phyloP scores from a whole-genome alignment of 1,284 basidiomycete species.

The Ganoderma multipileum region DNA sequence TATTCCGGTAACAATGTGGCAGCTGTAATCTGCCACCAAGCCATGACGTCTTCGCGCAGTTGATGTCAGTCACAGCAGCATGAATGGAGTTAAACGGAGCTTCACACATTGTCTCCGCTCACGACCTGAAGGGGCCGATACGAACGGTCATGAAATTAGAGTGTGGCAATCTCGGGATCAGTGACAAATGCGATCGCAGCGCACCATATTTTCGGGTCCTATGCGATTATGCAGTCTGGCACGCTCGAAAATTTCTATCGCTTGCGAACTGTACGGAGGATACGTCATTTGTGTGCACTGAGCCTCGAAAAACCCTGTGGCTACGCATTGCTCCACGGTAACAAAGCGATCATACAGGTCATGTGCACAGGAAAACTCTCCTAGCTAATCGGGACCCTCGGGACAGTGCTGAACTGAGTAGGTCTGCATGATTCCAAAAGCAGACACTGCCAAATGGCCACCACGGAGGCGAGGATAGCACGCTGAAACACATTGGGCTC shows the following conservation, averaged over 20 bases:
- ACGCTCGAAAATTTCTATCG: not conserved
- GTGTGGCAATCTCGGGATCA: not conserved
- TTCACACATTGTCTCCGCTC: not conserved
- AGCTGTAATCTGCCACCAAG: too few species aligned
- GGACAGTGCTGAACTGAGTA: not conserved
- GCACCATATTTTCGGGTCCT: not conserved
- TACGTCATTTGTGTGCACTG: not conserved
- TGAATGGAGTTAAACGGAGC: not conserved
- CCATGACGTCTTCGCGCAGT: not conserved
- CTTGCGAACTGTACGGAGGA: not conserved
- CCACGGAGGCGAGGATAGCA: not conserved
- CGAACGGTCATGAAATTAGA: not conserved
- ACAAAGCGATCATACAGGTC: not conserved
- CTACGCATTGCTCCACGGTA: not conserved
- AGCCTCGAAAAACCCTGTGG: not conserved
- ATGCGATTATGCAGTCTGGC: not conserved
- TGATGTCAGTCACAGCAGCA: not conserved
- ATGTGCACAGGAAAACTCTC: not conserved
- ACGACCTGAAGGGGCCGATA: not conserved
- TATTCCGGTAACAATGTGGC: too few species aligned
- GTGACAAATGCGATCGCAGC: not conserved
- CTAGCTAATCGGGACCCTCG: not conserved
- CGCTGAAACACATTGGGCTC: not conserved
- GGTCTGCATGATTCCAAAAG: not conserved
- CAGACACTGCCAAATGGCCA: not conserved